Conservation (phyloP, 2,329 filamentous ascomycete species). For the Zasmidium cellare region DNA sequence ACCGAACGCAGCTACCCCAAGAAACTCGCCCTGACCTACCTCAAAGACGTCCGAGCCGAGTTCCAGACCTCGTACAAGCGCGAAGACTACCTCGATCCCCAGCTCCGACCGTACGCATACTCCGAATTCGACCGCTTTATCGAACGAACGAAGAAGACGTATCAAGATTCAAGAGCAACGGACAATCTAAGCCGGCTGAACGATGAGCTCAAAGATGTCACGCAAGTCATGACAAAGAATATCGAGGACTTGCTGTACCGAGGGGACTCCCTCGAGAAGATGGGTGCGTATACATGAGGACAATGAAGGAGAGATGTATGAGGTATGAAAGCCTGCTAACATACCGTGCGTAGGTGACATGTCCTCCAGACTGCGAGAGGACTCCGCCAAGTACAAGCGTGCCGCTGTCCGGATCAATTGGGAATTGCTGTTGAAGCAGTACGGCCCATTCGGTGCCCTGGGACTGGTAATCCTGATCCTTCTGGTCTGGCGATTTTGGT, state of each 20-base stretch:
- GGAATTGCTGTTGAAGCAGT: constrained; percentile 95
- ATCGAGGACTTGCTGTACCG: constrained; percentile 96
- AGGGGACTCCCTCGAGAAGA: constrained; percentile 89
- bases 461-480: constrained; percentile 82
- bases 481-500: constrained; percentile 93
- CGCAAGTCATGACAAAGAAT: constrained; percentile 99
- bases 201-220: constrained; percentile 95
- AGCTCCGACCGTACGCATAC: constrained; percentile 88
- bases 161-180: constrained; percentile 85
- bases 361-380: constrained; percentile 73
- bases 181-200: constrained; percentile 95
- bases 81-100: constrained; percentile 70
- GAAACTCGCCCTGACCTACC: constrained; percentile 98
- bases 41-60: constrained; percentile 85
- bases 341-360: constrained; percentile 20
- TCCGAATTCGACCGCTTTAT: constrained; percentile 99
- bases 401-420: constrained; percentile 96
- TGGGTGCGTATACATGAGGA: constrained; percentile 75
- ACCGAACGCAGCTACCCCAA: constrained; percentile 92
- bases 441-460: constrained; percentile 83
- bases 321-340: constrained; percentile 4
- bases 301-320: neutral
- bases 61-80: constrained; percentile 83
- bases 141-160: constrained; percentile 85
- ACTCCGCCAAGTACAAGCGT: constrained; percentile 89